Base-by-base conservation (phyloP, 1,139 yeast genomes). In the Yamadazyma mexicana region DNA sequence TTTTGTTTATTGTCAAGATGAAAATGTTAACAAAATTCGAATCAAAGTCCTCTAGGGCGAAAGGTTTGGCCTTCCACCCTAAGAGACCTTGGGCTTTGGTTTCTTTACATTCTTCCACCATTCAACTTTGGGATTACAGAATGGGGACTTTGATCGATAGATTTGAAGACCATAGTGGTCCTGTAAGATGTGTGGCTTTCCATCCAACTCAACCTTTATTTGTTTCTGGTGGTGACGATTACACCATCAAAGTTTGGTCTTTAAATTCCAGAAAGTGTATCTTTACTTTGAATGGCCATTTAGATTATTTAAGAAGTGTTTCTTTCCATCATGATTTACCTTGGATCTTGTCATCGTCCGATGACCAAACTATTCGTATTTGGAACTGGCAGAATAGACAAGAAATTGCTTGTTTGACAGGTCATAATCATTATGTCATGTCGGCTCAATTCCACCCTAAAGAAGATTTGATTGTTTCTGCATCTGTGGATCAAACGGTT, bases 341-440 rank as follows among this genome's bases (percentile, higher is more conserved):
- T 9, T 94, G 98, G 98, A 86, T 94, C 57, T 79, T 94, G 47
- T 85, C 97, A 17, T 85, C 95, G 49, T 88, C 97, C 30, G 99
- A 94, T 62, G 99, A 94, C 71, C 98, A 94, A 68, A 94, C 99
- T 33, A 89, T 94, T 51, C 79, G 98, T 59, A 92, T 94, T 53
- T 94, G 99, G 99, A 94, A 94, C 68, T 94, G 98, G 98, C 98
- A 94, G 70, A 91, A 91, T 61, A 83, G 98, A 54, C 95, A 89
- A 62, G 98, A 92, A 60, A 86, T 94, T 56, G 98, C 98, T 17
- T 88, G 97, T 56, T 73, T 94, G 55, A 92, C 98, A 6, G 98
- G 99, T 45, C 99, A 94, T 65, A 91, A 89, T 65, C 98, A 94
- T 67, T 94, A 94, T 63, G 98, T 94, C 44, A 87, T 92, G 95